phyloP scores from a whole-genome alignment of 2,329 filamentous ascomycete genomes.

The Pyrenochaeta sp. region DNA sequence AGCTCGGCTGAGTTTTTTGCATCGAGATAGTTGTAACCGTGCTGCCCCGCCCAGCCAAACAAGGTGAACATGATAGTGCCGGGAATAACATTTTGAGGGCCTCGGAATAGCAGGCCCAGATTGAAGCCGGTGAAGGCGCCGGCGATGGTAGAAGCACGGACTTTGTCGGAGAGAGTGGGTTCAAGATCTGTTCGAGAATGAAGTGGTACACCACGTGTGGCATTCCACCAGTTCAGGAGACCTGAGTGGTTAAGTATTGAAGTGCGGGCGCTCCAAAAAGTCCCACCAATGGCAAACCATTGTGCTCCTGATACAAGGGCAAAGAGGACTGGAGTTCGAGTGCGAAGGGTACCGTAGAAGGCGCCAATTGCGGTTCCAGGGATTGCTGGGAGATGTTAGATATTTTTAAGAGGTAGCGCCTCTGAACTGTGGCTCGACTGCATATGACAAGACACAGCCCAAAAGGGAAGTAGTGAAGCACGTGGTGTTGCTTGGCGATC shows the following conservation, averaged over 20 bases:
- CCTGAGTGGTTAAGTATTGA: constrained; percentile 47
- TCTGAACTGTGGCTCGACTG: too few relatives aligned
- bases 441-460: background rate
- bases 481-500: background rate
- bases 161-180: constrained; percentile 66
- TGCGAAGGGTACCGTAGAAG: constrained; percentile 63
- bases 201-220: constrained; percentile 35
- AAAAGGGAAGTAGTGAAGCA: background rate
- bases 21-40: constrained; percentile 63
- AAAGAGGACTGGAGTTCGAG: constrained; percentile 73
- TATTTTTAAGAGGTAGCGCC: background rate
- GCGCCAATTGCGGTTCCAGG: constrained; percentile 68
- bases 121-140: constrained; percentile 70
- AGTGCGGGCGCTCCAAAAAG: constrained; percentile 73
- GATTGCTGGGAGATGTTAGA: constrained; percentile 58
- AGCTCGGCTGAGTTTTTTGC: constrained; percentile 50
- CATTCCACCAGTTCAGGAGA: constrained; percentile 41
- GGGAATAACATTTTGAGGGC: constrained; percentile 55
- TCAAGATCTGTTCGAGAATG: constrained; percentile 49
- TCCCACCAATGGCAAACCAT: constrained; percentile 80
- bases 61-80: constrained; percentile 67
- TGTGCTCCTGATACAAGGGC: constrained; percentile 77
- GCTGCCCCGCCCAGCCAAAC: constrained; percentile 66
- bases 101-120: constrained; percentile 64
- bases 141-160: constrained; percentile 73